These are phyloP conservation scores for Ogataea siamensis DNA, from an alignment of 805 yeast species.

Conservation along the genomic window DNA sequence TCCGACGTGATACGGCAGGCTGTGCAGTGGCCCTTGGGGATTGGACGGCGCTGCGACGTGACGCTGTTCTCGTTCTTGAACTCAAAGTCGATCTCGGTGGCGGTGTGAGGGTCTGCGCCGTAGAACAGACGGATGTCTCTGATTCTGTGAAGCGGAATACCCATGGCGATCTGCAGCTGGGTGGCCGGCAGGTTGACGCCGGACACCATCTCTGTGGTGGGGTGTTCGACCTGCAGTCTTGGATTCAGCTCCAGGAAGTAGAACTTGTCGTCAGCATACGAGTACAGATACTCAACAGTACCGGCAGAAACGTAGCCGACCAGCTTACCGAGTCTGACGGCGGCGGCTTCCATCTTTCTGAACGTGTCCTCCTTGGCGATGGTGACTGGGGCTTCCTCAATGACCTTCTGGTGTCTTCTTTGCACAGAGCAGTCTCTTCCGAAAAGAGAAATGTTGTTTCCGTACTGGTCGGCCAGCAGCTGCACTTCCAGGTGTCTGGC, in stretches of 20 bases:
- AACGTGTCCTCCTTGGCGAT: conserved; percentile 86
- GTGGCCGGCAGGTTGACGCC: conserved; percentile 99
- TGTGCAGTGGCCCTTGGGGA: conserved; percentile 97
- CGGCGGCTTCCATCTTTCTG: conserved; percentile 91
- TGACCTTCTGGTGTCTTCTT: conserved; percentile 98
- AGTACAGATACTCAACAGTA: conserved; percentile 95
- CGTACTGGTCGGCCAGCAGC: conserved; percentile 95
- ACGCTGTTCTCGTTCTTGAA: conserved; percentile 71
- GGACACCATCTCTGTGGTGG: conserved; percentile 98
- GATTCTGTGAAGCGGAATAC: conserved; percentile 94
- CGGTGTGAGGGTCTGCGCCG: conserved; percentile 93
- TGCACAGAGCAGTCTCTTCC: conserved; percentile 99
- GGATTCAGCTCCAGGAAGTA: conserved; percentile 97
- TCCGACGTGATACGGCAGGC: conserved; percentile 99
- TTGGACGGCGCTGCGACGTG: conserved; percentile 84
- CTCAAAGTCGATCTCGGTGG: conserved; percentile 87
- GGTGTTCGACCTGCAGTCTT: conserved; percentile 99
- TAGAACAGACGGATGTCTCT: conserved; percentile 88
- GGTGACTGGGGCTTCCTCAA: conserved; percentile 99
- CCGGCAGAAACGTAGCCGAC: conserved; percentile 99
- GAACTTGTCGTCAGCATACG: conserved; percentile 90
- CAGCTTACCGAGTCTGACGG: conserved; percentile 91
- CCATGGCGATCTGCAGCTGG: conserved; percentile 98
- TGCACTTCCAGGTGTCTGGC: conserved; percentile 99
- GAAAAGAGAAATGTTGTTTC: conserved; percentile 93